These are phyloP conservation scores for Coemansia sp. DNA, from an alignment of 192 early-diverging fungal species.

Conservation along the genomic window DNA sequence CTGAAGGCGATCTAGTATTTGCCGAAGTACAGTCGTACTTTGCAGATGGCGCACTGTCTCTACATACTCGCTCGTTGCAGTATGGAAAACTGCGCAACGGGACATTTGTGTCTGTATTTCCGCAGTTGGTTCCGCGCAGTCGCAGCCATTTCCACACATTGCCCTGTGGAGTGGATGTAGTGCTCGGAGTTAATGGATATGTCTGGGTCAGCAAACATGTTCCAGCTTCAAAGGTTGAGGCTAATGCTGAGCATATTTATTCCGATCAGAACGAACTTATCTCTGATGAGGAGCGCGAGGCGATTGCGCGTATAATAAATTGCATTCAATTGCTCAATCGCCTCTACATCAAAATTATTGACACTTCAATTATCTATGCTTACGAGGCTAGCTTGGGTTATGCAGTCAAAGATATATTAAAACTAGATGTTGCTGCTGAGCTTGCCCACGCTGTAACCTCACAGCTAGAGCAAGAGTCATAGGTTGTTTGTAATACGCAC, in stretches of 20 bases:
- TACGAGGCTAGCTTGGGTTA: constrained; percentile 78
- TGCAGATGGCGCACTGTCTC: constrained; percentile 78
- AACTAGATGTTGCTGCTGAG: constrained; percentile 48
- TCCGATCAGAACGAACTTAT: constrained; percentile 86
- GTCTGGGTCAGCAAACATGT: constrained; percentile 90
- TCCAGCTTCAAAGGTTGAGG: constrained; percentile 60
- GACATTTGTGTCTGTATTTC: constrained; percentile 81
- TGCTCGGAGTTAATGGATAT: constrained; percentile 95
- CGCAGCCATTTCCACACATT: constrained; percentile 95
- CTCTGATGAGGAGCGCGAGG: constrained; percentile 66
- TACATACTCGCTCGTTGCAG: constrained; percentile 88
- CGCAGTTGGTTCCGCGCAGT: constrained; percentile 83
- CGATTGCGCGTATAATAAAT: constrained; percentile 89
- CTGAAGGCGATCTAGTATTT: constrained; percentile 92
- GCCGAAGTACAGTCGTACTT: constrained; percentile 88
- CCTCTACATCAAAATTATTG: constrained; percentile 80
- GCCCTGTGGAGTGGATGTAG: constrained; percentile 87
- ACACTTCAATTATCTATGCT: constrained; percentile 85
- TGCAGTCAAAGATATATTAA: constrained; percentile 65
- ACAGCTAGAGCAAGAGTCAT: constrained; percentile 29
- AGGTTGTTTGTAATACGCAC: neutral
- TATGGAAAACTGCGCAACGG: constrained; percentile 88
- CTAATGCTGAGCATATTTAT: constrained; percentile 82
- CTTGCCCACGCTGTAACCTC: constrained; percentile 39
- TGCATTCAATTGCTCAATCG: constrained; percentile 79